These are phyloP conservation scores for Populus alba DNA, from an alignment of 345 rosid species.

Conservation along the genomic window DNA sequence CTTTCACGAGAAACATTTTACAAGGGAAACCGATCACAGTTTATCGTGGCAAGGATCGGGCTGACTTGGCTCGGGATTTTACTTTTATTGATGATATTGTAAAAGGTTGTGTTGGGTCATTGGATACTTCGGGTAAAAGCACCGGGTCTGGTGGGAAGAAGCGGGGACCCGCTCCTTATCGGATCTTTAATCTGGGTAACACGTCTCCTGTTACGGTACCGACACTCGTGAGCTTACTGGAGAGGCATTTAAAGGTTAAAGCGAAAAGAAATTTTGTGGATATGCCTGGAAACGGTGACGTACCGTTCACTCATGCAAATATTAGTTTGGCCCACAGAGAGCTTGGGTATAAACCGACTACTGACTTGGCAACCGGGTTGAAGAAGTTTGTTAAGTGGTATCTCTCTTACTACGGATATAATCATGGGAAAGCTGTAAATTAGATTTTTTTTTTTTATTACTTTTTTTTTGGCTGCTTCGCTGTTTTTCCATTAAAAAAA, in stretches of 20 bases:
- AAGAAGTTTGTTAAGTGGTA: constrained; percentile 29
- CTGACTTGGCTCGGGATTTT: constrained; percentile 37
- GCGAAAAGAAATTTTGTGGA: constrained; percentile 19
- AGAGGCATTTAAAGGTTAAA: constrained; percentile 22
- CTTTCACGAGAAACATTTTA: constrained; percentile 34
- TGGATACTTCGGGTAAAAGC: constrained; percentile 37
- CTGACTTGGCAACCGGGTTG: constrained; percentile 29
- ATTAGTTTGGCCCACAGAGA: constrained; percentile 18
- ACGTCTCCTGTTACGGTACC: constrained; percentile 29
- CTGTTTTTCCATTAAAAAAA: background rate
- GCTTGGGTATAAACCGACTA: constrained; percentile 27
- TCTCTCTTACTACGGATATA: constrained; percentile 22
- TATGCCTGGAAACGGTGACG: constrained; percentile 34
- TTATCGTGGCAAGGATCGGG: constrained; percentile 29
- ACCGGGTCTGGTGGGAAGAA: constrained; percentile 40
- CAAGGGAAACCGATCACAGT: constrained; percentile 38
- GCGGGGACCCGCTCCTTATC: constrained; percentile 32
- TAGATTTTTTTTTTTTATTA: background rate
- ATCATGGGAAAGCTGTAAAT: constrained; percentile 24
- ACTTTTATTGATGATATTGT: constrained; percentile 41
- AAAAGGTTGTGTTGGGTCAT: constrained; percentile 33
- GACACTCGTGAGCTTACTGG: constrained; percentile 17
- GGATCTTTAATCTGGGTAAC: constrained; percentile 35
- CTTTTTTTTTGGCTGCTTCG: background rate
- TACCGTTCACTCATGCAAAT: constrained; percentile 26